Conservation (phyloP, 345 rosid species). For the Trapa bicornis region DNA sequence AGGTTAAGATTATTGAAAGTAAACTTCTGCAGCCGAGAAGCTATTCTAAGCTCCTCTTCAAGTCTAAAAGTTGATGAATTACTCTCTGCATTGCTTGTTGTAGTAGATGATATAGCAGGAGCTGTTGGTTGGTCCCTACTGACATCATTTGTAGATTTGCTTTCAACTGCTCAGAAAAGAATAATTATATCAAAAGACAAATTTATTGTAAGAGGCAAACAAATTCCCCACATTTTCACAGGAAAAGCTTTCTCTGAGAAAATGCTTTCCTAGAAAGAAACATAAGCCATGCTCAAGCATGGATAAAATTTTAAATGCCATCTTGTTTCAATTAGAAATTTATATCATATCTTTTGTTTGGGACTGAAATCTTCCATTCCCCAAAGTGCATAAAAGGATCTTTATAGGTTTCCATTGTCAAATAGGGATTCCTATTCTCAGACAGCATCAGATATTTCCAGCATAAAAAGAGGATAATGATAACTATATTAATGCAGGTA, state of each 20-base stretch:
- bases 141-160: constrained; percentile 28
- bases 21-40: constrained; percentile 62
- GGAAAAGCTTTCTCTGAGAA: neutral
- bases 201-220: neutral
- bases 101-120: constrained; percentile 28
- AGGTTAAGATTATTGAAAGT: constrained; percentile 59
- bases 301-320: neutral
- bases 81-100: constrained; percentile 35
- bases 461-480: neutral
- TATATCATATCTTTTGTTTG: neutral
- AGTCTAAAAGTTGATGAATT: constrained; percentile 37
- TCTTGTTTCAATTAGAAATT: neutral
- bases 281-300: neutral
- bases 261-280: neutral
- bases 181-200: constrained; percentile 2
- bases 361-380: neutral
- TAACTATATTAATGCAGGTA: neutral
- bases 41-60: constrained; percentile 23
- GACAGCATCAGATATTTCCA: neutral
- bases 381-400: neutral
- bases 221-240: neutral
- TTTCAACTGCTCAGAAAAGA: constrained; percentile 22
- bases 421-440: neutral
- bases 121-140: constrained; percentile 28
- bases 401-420: neutral